A percentile compares a stretch with the other conserved stretches of the same genome.
These are phyloP conservation scores for Imleria badia DNA, from an alignment of 768 basidiomycete species.

Conservation along the genomic window DNA sequence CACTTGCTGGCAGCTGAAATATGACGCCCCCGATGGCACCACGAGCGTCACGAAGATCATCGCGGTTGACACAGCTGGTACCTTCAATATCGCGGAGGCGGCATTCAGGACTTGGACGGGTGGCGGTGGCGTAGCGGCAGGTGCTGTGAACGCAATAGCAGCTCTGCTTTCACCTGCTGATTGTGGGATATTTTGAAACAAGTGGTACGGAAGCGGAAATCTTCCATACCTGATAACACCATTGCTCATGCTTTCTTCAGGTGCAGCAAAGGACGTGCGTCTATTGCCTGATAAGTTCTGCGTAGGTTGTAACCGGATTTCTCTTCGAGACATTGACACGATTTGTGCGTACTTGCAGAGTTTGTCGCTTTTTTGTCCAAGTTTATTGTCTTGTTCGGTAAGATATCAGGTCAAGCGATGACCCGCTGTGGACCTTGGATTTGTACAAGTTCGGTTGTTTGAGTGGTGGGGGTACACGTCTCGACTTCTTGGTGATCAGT, in stretches of 20 bases:
- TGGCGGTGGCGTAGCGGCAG: neutral
- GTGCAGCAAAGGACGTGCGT: no score
- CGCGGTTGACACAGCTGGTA: neutral
- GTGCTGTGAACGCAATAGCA: neutral
- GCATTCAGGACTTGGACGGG: neutral
- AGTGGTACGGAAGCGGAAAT: neutral
- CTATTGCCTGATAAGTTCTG: neutral
- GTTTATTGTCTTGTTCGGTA: no score
- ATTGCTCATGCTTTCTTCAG: neutral
- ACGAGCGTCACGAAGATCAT: neutral
- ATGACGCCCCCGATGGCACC: neutral
- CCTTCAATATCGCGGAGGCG: neutral
- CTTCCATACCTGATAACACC: neutral
- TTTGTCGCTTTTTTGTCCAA: no score
- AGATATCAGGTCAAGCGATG: no score
- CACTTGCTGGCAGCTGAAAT: constrained; percentile 45
- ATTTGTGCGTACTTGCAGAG: no score
- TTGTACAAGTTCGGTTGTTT: no score
- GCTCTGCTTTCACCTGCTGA: neutral
- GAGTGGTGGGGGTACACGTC: no score
- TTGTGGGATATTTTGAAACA: neutral
- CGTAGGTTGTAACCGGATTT: neutral
- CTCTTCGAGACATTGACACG: no score
- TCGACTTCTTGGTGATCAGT: no score
- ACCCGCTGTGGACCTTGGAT: no score